Evolutionary conservation across 208 protist species (phyloP), one percentile per base, ranked within the genome.

Genomic region (Acanthamoeba castellanii): DNA sequence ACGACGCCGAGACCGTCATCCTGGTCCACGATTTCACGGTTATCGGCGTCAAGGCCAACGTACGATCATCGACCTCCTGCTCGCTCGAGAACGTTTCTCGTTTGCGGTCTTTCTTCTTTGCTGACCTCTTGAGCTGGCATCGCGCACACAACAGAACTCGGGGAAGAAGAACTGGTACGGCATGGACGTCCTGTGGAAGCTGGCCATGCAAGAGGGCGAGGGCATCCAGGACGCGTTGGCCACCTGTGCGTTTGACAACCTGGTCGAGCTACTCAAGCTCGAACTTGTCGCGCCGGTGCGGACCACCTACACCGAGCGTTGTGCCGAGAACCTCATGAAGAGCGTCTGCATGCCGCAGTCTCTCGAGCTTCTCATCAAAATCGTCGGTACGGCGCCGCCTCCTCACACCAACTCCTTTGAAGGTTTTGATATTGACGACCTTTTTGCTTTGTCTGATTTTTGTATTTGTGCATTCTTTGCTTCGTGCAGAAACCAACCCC

Each of bases 111-210:
- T 82, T 47, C 18, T 66, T 13, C 68, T 76, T 76, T 34, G 32
- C 68, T 76, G 14, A 45, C 68, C 34, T 76, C 30, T 76, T 22
- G 68, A 1, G 22, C 37, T 16, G 11, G n/a, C 18, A 7, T 18
- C 64, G 64, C 27, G 8, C 64, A 55, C 32, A 20, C 34, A 42
- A 82, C 72, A 94, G 91, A 68, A 18, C 27, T 87, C 91, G 18
- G 74, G 91, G 16, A 94, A 94, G 57, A 95, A 95, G 47, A 94
- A 96, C 37, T 95, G 42, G 32, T 96, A 95, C 76, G 95, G 95
- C n/a, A 18, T 96, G 14, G 95, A 96, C 22, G 50, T 95, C 25
- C 94, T 96, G 59, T 96, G 94, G 93, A 82, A 70, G 91, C 18
- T 96, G 25, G 52, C 85, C 52, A 85, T 93, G 76, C 81, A 96